Evolutionary conservation across 2,329 filamentous ascomycete species (phyloP), one percentile per base, ranked within the genome.

Genomic region (Chaetomiaceae sp.): DNA sequence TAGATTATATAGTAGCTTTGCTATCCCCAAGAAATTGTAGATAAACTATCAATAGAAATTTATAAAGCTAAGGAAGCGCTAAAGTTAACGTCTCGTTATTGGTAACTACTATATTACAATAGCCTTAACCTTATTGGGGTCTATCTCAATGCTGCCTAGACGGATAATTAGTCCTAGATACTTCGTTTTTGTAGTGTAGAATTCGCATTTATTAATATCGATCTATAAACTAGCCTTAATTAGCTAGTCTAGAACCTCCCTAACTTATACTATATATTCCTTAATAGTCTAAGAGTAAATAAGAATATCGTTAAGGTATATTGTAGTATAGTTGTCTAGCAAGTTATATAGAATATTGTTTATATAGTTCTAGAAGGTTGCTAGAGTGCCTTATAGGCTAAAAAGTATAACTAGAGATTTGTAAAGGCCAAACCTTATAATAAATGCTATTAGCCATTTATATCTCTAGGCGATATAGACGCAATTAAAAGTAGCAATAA

Each of bases 31-130:
- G 6, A 48, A 43, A 10, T 39, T 8, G 3, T 3, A 2, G 18
- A 48, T 39, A 17, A 48, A 48, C 3, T 34, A 11, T 5, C 29
- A 9, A 15, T 48, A 48, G 20, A 48, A 48, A 11, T 48, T 48
- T 2, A 9, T 29, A 15, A 48, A 43, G 18, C 45, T 20, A 2
- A 48, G 11, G 33, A 48, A 42, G 1, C 19, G 18, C 29, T 45
- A 15, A 15, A 41, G 20, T 11, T 47, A 10, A 2, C 7, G 24
- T 11, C n/a, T 15, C 3, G 20, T 38, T 3, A n/a, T 41, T 1
- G 38, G 44, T 5, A 14, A 2, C 14, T 24, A 0, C 32, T 4
- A 36, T 1, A n/a, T 8, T 4, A n/a, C 4, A 8, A 45, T 35
- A 12, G 7, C n/a, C 3, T 26, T 1, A 4, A 45, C 44, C 18